phyloP scores from a whole-genome alignment of 2,329 filamentous ascomycete genomes.

The Trichoderma sp. region DNA sequence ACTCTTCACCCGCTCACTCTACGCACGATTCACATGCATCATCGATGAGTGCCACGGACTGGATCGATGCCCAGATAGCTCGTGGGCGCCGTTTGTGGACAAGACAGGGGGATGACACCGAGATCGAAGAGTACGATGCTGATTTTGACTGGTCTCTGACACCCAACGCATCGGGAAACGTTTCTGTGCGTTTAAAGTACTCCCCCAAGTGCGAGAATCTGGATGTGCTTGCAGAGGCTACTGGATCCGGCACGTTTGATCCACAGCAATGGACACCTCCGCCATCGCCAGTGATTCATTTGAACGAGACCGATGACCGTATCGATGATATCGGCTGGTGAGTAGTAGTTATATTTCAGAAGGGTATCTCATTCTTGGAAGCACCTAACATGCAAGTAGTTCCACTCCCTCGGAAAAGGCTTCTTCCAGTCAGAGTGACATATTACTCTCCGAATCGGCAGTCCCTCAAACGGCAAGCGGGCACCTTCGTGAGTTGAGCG shows the following conservation, averaged over 20 bases:
- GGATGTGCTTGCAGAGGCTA: slow-evolving; percentile 3
- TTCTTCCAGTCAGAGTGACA: not conserved
- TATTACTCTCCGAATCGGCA: not conserved
- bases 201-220: slow-evolving; percentile 29
- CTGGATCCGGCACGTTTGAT: not conserved
- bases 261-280: slow-evolving; percentile 24
- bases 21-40: slow-evolving; percentile 21
- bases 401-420: not conserved
- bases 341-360: not conserved
- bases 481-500: slow-evolving; percentile 2
- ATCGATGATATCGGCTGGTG: not conserved
- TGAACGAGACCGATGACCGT: not conserved
- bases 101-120: not conserved
- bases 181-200: slow-evolving; percentile 24
- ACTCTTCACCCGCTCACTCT: slow-evolving; percentile 8
- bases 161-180: not conserved
- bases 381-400: not conserved
- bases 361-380: not conserved
- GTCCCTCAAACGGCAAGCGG: not conserved
- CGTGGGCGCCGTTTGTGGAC: slow-evolving; percentile 20
- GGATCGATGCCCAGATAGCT: slow-evolving; percentile 30
- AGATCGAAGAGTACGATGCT: slow-evolving; percentile 18
- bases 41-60: slow-evolving; percentile 27
- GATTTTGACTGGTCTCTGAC: slow-evolving; percentile 11
- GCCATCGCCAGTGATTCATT: slow-evolving; percentile 19